Percentiles rank a stretch among this genome's conserved stretches.
phyloP scores from a whole-genome alignment of 495 filamentous ascomycete genomes.

The Aspergillus nidulans region DNA sequence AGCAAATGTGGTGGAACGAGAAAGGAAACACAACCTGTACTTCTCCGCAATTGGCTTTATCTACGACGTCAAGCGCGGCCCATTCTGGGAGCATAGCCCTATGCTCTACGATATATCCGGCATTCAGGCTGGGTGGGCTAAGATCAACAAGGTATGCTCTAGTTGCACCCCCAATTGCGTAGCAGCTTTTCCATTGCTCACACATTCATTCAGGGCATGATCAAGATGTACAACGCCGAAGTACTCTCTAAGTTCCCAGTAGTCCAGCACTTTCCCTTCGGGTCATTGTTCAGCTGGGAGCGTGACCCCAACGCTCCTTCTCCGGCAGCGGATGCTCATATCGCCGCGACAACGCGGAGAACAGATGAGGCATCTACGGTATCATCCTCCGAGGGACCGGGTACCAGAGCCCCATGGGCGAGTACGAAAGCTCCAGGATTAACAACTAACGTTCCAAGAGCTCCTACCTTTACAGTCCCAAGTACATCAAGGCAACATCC shows the following conservation, averaged over 20 bases:
- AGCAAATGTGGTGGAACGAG: slow-evolving; percentile 56
- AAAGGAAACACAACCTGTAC: slow-evolving; percentile 78
- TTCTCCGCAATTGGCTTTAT: slow-evolving; percentile 99
- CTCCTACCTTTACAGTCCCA: slow-evolving; percentile 11
- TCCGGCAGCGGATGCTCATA: slow-evolving; percentile 49
- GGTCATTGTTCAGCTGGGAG: slow-evolving; percentile 80
- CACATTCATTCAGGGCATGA: slow-evolving; percentile 50
- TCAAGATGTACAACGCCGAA: slow-evolving; percentile 71
- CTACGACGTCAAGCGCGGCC: slow-evolving; percentile 93
- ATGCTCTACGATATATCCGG: slow-evolving; percentile 94
- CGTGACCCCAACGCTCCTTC: slow-evolving; percentile 57
- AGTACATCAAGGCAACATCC: slow-evolving; percentile 34
- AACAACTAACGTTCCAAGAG: slow-evolving; percentile 5
- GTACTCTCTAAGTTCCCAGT: slow-evolving; percentile 68
- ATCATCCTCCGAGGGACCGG: slow-evolving; percentile 20
- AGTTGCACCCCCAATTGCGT: neutral
- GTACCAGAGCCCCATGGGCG: slow-evolving; percentile 49
- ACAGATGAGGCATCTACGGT: slow-evolving; percentile 16
- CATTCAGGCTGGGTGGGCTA: slow-evolving; percentile 86
- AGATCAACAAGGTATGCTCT: slow-evolving; percentile 81
- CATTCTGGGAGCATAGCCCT: slow-evolving; percentile 98
- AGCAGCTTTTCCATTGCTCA: slow-evolving; percentile 2
- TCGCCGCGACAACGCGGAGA: slow-evolving; percentile 51
- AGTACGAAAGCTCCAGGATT: slow-evolving; percentile 16
- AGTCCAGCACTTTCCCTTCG: slow-evolving; percentile 68